Percentiles rank a stretch among this genome's conserved stretches.
phyloP scores from a whole-genome alignment of 768 basidiomycete genomes.

The Lactarius trivialis region DNA sequence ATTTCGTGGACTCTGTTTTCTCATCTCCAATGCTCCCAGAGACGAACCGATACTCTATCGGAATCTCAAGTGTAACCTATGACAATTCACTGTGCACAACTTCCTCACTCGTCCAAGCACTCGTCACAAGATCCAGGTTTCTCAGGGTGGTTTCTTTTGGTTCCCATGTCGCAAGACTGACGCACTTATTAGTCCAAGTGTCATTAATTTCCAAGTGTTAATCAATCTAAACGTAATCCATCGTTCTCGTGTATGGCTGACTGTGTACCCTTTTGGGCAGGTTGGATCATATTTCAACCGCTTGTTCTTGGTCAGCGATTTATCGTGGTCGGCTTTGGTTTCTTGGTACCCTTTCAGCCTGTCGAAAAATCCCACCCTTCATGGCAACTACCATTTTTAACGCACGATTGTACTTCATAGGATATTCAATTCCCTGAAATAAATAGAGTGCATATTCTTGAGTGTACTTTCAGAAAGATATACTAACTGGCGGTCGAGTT shows the following conservation, averaged over 20 bases:
- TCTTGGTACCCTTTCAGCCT: background rate
- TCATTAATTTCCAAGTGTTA: background rate
- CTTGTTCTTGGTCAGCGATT: constrained; percentile 10
- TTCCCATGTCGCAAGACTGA: constrained; percentile 1
- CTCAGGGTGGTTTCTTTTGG: constrained; percentile 2
- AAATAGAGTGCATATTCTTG: background rate
- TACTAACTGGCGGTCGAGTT: background rate
- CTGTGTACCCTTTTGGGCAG: background rate
- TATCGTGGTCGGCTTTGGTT: background rate
- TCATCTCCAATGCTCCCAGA: background rate
- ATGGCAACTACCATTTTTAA: background rate
- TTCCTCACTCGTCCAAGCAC: background rate
- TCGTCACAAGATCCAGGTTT: background rate
- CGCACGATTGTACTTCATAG: background rate
- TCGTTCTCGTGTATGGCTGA: background rate
- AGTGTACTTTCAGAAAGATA: background rate
- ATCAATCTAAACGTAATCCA: background rate
- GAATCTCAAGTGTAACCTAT: background rate
- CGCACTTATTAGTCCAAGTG: background rate
- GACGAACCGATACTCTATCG: constrained; percentile 1
- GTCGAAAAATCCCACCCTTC: background rate
- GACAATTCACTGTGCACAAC: background rate
- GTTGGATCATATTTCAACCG: constrained; percentile 8
- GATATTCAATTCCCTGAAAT: background rate
- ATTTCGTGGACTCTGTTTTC: background rate